Evolutionary conservation across 2,329 filamentous ascomycete species (phyloP).

Genomic region (Colletotrichum tofieldiae): DNA sequence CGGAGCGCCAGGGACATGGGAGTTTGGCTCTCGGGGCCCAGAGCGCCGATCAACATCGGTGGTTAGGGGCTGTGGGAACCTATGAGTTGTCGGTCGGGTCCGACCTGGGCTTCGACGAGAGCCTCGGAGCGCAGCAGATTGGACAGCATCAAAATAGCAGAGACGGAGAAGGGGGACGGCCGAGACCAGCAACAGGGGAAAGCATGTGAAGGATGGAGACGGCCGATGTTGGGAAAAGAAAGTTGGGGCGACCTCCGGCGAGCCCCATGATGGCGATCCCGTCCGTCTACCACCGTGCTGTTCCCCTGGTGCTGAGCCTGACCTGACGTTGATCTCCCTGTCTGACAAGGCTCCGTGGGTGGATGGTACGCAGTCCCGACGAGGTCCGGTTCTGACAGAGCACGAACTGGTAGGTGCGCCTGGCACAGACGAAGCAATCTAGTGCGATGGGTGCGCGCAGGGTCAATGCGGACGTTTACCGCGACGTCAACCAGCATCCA

Average conservation of each 20-base stretch:
- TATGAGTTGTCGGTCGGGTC: slow-evolving; percentile 27
- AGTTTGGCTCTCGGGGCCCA: slow-evolving; percentile 11
- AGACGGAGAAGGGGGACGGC: slow-evolving; percentile 21
- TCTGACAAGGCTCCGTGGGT: slow-evolving; percentile 23
- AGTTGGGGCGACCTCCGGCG: slow-evolving; percentile 23
- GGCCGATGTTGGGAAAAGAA: slow-evolving; percentile 15
- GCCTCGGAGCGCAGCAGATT: slow-evolving; percentile 17
- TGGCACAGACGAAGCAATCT: slow-evolving; percentile 28
- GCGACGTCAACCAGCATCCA: slow-evolving; percentile 31
- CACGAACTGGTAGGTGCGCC: slow-evolving; percentile 6
- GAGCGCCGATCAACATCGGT: slow-evolving; percentile 10
- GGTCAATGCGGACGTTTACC: background rate
- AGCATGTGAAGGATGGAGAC: slow-evolving; percentile 38
- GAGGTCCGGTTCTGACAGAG: slow-evolving; percentile 29
- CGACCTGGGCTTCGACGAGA: slow-evolving; percentile 10
- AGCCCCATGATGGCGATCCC: slow-evolving; percentile 33
- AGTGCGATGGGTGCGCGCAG: slow-evolving; percentile 15
- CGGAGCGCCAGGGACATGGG: slow-evolving; percentile 12
- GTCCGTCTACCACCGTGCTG: slow-evolving; percentile 12
- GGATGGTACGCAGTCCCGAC: slow-evolving; percentile 4
- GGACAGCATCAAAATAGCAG: slow-evolving; percentile 18
- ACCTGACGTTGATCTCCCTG: slow-evolving; percentile 10
- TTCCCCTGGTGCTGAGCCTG: background rate
- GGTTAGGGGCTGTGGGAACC: slow-evolving; percentile 7
- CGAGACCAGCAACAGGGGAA: slow-evolving; percentile 7